Evolutionary conservation across 2,329 filamentous ascomycete genomes (phyloP), one percentile per base, ranked within the genome.

Genomic region (Colletotrichum magnum): DNA sequence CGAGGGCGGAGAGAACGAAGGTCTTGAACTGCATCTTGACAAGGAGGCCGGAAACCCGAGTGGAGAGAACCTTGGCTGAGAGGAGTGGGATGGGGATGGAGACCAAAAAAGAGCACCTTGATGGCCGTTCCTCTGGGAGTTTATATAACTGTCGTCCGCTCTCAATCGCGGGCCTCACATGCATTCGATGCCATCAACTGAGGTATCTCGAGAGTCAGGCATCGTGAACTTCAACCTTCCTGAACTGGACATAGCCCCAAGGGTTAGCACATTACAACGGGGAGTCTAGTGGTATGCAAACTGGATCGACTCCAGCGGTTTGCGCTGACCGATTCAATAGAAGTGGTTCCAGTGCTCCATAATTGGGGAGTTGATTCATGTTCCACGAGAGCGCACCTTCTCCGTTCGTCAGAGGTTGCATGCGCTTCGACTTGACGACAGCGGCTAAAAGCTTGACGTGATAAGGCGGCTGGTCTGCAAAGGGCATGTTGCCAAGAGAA

Each of bases 21-120:
- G 28, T 54, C 64, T 68, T 70, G 68, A 70, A 50, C 39, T 68
- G 68, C 68, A 70, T 70, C 15, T 48, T 64, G 47, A 41, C 36
- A 36, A 21, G n/a, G 50, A 39, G 50, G 56, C 62, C 50, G 56
- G 50, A 47, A 43, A 69, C 62, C 56, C 57, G 66, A 57, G 28
- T 57, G 41, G 58, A 39, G 56, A 36, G 52, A 64, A 57, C 18
- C 56, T 69, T 58, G 50, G 13, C 61, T 50, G 36, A 50, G 62
- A 58, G 18, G 59, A 62, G 47, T 47, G 59, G 51, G 50, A 62
- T 62, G 59, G 50, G 56, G 51, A 66, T 61, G 36, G 51, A 32
- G 56, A 59, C 5, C 21, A 24, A 24, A 41, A 4, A 21, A 32
- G 12, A 4, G 28, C 39, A 66, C 62, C 54, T 60, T 69, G 66